phyloP scores from a whole-genome alignment of 495 filamentous ascomycete genomes.

The Aspergillus leporis region DNA sequence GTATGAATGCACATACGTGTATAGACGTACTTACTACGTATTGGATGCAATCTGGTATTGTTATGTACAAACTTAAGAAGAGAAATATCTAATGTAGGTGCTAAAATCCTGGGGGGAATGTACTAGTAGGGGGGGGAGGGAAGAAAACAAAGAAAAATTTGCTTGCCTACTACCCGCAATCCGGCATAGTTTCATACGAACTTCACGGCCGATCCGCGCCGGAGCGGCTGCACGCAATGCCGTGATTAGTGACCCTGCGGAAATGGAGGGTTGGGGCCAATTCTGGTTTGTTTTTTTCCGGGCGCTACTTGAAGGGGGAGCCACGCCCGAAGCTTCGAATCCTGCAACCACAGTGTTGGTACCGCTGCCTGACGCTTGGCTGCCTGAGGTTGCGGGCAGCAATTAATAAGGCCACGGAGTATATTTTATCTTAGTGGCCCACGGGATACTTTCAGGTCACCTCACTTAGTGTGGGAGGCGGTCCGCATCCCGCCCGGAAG shows the following conservation, averaged over 20 bases:
- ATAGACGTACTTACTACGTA: neutral
- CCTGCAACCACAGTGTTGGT: slow-evolving; percentile 25
- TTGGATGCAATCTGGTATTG: neutral
- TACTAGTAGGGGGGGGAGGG: neutral
- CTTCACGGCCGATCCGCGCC: slow-evolving; percentile 13
- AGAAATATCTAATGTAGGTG: neutral
- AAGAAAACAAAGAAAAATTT: neutral
- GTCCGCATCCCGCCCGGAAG: slow-evolving; percentile 31
- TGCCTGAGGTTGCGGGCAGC: slow-evolving; percentile 15
- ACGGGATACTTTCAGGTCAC: slow-evolving; percentile 5
- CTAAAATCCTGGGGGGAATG: neutral
- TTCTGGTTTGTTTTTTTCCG: slow-evolving; percentile 13
- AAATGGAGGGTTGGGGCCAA: slow-evolving; percentile 9
- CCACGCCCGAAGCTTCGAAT: slow-evolving; percentile 17
- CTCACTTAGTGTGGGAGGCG: slow-evolving; percentile 21
- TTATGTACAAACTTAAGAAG: neutral
- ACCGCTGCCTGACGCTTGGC: slow-evolving; percentile 12
- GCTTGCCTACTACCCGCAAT: neutral
- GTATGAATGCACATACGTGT: neutral
- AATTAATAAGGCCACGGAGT: slow-evolving; percentile 12
- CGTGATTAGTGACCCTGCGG: slow-evolving; percentile 11
- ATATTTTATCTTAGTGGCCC: slow-evolving; percentile 18
- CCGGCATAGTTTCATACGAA: slow-evolving; percentile 7
- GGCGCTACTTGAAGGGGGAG: slow-evolving; percentile 17
- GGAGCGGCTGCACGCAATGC: slow-evolving; percentile 24